Conservation (phyloP, 139 green algal genomes). For the Gonium pectorale region DNA sequence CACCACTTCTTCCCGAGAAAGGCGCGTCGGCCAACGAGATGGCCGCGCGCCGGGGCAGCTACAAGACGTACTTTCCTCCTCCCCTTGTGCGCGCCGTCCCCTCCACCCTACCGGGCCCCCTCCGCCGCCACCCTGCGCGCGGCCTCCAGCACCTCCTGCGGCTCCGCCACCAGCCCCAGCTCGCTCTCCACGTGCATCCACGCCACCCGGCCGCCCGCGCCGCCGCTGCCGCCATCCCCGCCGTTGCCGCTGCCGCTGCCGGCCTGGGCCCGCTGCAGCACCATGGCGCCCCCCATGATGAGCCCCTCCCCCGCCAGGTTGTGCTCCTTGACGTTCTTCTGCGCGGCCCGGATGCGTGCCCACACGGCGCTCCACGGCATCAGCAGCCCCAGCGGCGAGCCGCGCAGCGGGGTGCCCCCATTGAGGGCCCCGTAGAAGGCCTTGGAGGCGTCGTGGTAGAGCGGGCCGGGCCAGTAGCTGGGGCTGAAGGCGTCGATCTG, state of each 20-base stretch:
- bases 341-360: constrained; percentile 11
- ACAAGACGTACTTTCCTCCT: too few relatives aligned
- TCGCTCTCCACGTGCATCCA: constrained; percentile 27
- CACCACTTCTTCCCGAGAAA: too few relatives aligned
- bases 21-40: too few relatives aligned
- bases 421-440: constrained; percentile 32
- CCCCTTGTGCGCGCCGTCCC: too few relatives aligned
- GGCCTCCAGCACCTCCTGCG: constrained; percentile 26
- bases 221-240: not conserved
- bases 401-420: constrained; percentile 14
- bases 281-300: constrained; percentile 29
- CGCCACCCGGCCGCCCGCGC: not conserved
- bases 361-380: not conserved
- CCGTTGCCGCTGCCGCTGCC: not conserved
- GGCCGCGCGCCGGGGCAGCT: too few relatives aligned
- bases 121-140: not conserved
- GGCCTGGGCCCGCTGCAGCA: not conserved
- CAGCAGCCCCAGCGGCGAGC: not conserved
- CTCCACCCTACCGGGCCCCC: not conserved
- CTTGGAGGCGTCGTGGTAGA: constrained; percentile 37
- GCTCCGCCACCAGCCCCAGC: constrained; percentile 27
- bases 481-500: constrained; percentile 38
- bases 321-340: not conserved
- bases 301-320: constrained; percentile 29
- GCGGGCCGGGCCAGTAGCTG: constrained; percentile 28